phyloP scores from a whole-genome alignment of 805 yeast genomes.

The Saccharomycopsis malanga region DNA sequence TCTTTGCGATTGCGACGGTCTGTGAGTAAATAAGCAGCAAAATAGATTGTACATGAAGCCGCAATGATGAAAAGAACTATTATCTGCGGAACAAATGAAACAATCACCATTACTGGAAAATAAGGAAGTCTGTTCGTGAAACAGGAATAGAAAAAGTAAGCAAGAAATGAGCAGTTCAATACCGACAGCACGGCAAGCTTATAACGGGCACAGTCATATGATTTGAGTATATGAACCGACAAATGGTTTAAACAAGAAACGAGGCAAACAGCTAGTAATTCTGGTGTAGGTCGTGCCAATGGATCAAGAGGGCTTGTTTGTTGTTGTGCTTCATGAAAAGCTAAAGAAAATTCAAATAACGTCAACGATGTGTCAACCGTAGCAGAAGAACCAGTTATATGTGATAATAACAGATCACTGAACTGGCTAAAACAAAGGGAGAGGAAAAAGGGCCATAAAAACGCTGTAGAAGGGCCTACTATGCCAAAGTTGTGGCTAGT shows the following conservation, averaged over 20 bases:
- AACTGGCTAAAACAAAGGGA: conserved; percentile 55
- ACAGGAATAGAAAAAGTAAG: conserved; percentile 38
- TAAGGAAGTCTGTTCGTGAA: conserved; percentile 35
- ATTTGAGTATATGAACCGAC: conserved; percentile 54
- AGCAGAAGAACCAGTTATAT: conserved; percentile 49
- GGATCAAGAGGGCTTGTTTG: conserved; percentile 27
- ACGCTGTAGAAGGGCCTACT: conserved; percentile 43
- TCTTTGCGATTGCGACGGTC: no score
- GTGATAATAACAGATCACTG: conserved; percentile 57
- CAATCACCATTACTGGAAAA: conserved; percentile 49
- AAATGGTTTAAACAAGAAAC: conserved; percentile 55
- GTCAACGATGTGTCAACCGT: conserved; percentile 63
- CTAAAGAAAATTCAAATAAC: conserved; percentile 66
- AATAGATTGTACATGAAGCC: conserved; percentile 47
- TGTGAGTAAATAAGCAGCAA: no score
- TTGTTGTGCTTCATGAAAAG: conserved; percentile 67
- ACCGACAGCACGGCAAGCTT: conserved; percentile 58
- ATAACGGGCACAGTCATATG: conserved; percentile 44
- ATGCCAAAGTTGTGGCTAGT: conserved; percentile 4
- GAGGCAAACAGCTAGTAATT: conserved; percentile 42
- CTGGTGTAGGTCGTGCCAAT: conserved; percentile 48
- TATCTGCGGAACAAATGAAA: conserved; percentile 64
- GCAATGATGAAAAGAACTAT: conserved; percentile 42
- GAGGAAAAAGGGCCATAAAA: conserved; percentile 52
- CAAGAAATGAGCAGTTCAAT: conserved; percentile 47